Evolutionary conservation across 768 basidiomycete species (phyloP).

Genomic region (Tulasnella sp.): DNA sequence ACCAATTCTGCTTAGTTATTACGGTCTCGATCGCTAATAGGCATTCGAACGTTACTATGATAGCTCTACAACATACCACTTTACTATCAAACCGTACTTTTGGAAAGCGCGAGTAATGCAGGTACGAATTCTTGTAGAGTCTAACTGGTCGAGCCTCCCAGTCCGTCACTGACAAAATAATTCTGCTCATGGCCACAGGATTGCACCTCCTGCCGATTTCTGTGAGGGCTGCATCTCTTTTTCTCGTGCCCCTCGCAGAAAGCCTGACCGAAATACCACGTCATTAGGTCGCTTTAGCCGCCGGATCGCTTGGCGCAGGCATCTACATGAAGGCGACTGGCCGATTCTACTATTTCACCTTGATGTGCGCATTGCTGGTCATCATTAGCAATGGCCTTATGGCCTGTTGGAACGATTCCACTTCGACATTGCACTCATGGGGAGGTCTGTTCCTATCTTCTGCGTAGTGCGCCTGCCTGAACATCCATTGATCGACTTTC

Average conservation of each 20-base stretch:
- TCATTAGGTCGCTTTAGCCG: slow-evolving; percentile 60
- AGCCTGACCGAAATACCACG: background rate
- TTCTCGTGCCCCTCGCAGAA: slow-evolving; percentile 19
- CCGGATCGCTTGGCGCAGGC: slow-evolving; percentile 80
- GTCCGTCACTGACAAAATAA: background rate
- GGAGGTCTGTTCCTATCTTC: no score
- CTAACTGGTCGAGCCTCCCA: background rate
- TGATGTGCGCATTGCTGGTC: slow-evolving; percentile 50
- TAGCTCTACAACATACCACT: slow-evolving; percentile 81
- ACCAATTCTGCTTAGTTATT: slow-evolving; percentile 60
- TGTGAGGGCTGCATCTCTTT: slow-evolving; percentile 33
- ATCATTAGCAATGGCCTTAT: slow-evolving; percentile 52
- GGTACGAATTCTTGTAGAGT: no score
- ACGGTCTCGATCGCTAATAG: background rate
- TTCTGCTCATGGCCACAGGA: slow-evolving; percentile 34
- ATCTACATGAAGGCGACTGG: slow-evolving; percentile 86
- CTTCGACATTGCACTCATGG: slow-evolving; percentile 57
- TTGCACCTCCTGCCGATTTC: slow-evolving; percentile 86
- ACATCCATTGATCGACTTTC: no score
- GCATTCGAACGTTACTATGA: no score
- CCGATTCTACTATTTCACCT: slow-evolving; percentile 66
- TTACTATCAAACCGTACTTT: slow-evolving; percentile 75
- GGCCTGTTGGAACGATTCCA: slow-evolving; percentile 53
- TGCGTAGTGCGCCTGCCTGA: no score
- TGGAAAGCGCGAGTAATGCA: slow-evolving; percentile 58